These are phyloP conservation scores for Colletotrichum liaoningense DNA, from an alignment of 2,329 filamentous ascomycete genomes.

Conservation along the genomic window DNA sequence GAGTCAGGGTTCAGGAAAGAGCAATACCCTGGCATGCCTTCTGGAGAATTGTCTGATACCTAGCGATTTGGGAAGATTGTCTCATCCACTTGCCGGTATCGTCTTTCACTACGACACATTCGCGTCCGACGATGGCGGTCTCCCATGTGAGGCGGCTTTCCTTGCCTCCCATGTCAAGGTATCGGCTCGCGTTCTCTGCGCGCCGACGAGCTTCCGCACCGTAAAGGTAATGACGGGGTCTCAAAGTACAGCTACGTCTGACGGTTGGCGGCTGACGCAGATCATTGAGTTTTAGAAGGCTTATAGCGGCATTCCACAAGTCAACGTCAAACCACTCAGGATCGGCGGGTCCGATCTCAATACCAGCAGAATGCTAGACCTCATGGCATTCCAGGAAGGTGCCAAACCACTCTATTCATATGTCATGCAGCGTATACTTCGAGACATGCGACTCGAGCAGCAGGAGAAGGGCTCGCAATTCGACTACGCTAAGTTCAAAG, in stretches of 20 bases:
- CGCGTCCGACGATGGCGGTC: slow-evolving; percentile 57
- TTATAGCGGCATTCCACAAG: slow-evolving; percentile 55
- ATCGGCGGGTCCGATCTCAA: slow-evolving; percentile 65
- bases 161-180: slow-evolving; percentile 57
- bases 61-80: slow-evolving; percentile 56
- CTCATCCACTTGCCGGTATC: slow-evolving; percentile 66
- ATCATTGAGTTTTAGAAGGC: slow-evolving; percentile 42
- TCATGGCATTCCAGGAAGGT: slow-evolving; percentile 65
- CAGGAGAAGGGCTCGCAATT: slow-evolving; percentile 53
- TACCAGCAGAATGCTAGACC: slow-evolving; percentile 66
- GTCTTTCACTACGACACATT: slow-evolving; percentile 75
- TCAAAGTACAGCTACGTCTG: too few species aligned
- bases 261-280: not conserved
- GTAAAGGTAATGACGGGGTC: slow-evolving; percentile 39
- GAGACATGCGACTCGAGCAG: slow-evolving; percentile 63
- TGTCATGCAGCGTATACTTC: slow-evolving; percentile 65
- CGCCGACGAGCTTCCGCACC: slow-evolving; percentile 61
- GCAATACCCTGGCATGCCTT: slow-evolving; percentile 67
- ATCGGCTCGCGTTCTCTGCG: slow-evolving; percentile 64
- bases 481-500: slow-evolving; percentile 61
- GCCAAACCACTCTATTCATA: slow-evolving; percentile 68
- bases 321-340: slow-evolving; percentile 61
- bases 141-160: slow-evolving; percentile 70
- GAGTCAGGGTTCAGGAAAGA: slow-evolving; percentile 73
- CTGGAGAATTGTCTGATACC: slow-evolving; percentile 68